Base-by-base conservation (phyloP, 1,284 basidiomycete genomes). In the Phlebopus sp. region DNA sequence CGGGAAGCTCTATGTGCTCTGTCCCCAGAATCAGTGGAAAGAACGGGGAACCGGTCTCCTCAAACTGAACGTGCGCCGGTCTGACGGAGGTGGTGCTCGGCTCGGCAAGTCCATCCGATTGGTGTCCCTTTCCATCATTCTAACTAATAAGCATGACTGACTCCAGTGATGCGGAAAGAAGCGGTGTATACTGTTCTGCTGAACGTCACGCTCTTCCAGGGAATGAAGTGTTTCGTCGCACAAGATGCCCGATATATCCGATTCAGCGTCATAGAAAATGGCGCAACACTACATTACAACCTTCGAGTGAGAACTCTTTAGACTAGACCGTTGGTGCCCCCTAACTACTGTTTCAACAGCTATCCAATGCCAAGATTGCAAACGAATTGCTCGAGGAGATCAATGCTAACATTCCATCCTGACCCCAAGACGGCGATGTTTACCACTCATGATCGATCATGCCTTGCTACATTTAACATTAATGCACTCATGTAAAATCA, bases 161-260 rank as follows among this genome's bases (percentile, higher is more conserved):
- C 27, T 40, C 17, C 44, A 94, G 94, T 97, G 32, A 97, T 97
- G 93, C 82, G 94, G 49, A 92, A 95, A 57, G 94, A 97, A 58
- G 94, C 92, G 1, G 92, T 96, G 9, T 82, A 90, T 59, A 78
- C 90, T 0, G 69, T 97, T 40, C 72, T 97, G 46, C 74, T 97
- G 46, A 97, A 97, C 60, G 83, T 90, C 34, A 79, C 84, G 30
- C 74, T 97, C 40, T 97, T 96, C 75, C 74, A 77, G 54, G 92
- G 92, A 17, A 93, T 96, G 90, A 78, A 78, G 44, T 89, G 85
- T 67, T 75, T 78, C 53, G 65, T 89, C 59, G 82, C 89, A 49
- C 82, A 92, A 69, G 89, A 90, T 58, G 84, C 86, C 21, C 76
- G 87, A 54, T 92, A 90, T 68, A 67, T 94, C 55, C 75, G 87